phyloP scores from a whole-genome alignment of 2,329 filamentous ascomycete species.

The Trematosphaeria pertusa region DNA sequence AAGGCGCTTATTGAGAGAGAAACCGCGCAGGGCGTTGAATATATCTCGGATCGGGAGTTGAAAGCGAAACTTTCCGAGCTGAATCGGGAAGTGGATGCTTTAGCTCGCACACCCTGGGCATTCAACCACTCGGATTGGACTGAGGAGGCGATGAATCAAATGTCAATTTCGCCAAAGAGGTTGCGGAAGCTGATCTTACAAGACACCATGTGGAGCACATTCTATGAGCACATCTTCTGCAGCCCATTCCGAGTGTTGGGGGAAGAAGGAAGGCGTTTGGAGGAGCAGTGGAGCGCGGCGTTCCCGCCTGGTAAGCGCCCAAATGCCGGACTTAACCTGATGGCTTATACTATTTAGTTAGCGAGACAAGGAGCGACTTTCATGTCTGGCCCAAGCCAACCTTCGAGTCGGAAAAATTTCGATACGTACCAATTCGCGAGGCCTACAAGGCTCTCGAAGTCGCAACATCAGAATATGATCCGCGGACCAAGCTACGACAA shows the following conservation, averaged over 20 bases:
- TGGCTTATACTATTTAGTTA: too few species aligned
- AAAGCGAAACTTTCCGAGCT: neutral
- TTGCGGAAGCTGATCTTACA: conserved; percentile 22
- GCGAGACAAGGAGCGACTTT: too few species aligned
- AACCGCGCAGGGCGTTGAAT: too few species aligned
- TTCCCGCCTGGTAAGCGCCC: conserved; percentile 16
- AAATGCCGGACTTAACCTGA: too few species aligned
- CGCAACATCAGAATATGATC: neutral
- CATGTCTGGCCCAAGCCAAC: too few species aligned
- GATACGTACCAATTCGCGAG: neutral
- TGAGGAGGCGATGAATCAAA: conserved; percentile 8
- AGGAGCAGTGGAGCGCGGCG: conserved; percentile 11
- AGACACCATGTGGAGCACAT: conserved; percentile 16
- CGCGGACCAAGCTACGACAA: neutral
- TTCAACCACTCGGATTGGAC: conserved; percentile 8
- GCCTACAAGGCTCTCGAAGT: neutral
- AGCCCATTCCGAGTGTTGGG: conserved; percentile 21
- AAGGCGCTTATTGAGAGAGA: neutral
- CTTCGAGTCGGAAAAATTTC: neutral
- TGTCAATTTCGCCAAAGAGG: conserved; percentile 9
- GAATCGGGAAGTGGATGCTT: neutral
- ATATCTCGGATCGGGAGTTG: neutral
- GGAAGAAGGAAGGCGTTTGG: conserved; percentile 7
- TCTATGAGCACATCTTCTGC: conserved; percentile 15
- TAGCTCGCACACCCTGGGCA: neutral